Evolutionary conservation across 2,329 filamentous ascomycete species (phyloP).

Genomic region (Nothopassalora personata): DNA sequence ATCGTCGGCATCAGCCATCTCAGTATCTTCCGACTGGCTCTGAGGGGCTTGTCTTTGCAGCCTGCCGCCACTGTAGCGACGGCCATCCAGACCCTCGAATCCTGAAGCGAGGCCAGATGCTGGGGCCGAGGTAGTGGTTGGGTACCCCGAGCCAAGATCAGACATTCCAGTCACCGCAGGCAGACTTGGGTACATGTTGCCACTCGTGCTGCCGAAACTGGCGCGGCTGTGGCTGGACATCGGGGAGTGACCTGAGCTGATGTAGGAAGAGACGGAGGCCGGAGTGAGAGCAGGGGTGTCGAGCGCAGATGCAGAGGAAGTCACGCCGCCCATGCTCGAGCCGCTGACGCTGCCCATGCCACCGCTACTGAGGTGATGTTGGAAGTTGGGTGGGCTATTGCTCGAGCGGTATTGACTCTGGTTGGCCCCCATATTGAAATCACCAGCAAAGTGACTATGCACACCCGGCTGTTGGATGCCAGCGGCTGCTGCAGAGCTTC

Average conservation of each 20-base stretch:
- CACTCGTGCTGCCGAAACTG: conserved; percentile 49
- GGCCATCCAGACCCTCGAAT: conserved; percentile 56
- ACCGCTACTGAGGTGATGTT: conserved; percentile 21
- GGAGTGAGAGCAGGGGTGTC: conserved; percentile 74
- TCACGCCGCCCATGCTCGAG: conserved; percentile 32
- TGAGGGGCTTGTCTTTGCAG: conserved; percentile 51
- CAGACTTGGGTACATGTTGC: conserved; percentile 68
- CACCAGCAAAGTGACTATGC: conserved; percentile 50
- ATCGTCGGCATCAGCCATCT: conserved; percentile 39
- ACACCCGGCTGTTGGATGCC: conserved; percentile 70
- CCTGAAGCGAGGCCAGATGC: conserved; percentile 64
- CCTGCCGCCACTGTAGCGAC: conserved; percentile 57
- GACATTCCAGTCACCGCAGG: conserved; percentile 65
- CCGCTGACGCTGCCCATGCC: conserved; percentile 33
- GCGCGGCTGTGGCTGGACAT: conserved; percentile 58
- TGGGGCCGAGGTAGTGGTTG: conserved; percentile 60
- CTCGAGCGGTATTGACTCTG: conserved; percentile 48
- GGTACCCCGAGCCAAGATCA: conserved; percentile 52
- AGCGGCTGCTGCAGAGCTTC: conserved; percentile 66
- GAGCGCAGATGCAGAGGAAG: conserved; percentile 41
- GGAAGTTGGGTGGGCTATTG: conserved; percentile 49
- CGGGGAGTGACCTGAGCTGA: conserved; percentile 67
- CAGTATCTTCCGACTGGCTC: conserved; percentile 35
- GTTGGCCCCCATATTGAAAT: conserved; percentile 46
- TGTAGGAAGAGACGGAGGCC: conserved; percentile 69